Evolutionary conservation across 208 protist species (phyloP), one percentile per base, ranked within the genome.

Genomic region (Leishmania tarentolae): DNA sequence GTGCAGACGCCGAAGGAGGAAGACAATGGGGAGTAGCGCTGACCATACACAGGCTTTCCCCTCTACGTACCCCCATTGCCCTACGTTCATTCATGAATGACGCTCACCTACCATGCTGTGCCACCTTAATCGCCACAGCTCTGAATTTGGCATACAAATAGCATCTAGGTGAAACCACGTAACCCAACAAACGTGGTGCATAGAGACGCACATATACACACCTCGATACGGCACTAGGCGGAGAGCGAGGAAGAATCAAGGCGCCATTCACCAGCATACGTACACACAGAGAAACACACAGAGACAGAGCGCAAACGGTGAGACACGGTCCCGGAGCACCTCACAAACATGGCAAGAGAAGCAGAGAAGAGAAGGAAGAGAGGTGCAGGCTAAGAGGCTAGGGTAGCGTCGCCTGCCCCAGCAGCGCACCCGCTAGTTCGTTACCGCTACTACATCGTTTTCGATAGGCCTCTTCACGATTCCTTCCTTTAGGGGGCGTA

Each of bases 401-500:
- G n/a, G 19, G 52, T 13, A 40, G 50, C 72, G 31, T 31, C 68
- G 28, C 7, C 42, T 21, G 3, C 68, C 68, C 5, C 68, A 50
- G 68, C 44, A 73, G n/a, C 35, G n/a, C 68, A 35, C 44, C 21
- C 68, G 44, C 37, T 37, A 71, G 65, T 46, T 37, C 50, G 35
- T 9, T 61, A 44, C 11, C 13, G 31, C 13, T n/a, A 59, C 19
- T 35, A 19, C 40, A 37, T 65, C 8, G 46, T 13, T 47, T 40
- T 31, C 56, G 31, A 31, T 40, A 28, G 9, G 44, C 42, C 31
- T 40, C n/a, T 21, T 71, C 5, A 68, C 47, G 28, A 61, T 8
- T 68, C 31, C n/a, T 28, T 59, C 40, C 72, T 66, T 78, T 84
- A 72, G 66, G 79, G 31, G n/a, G 37, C 47, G 84, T 92, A 95